Conservation (phyloP, 345 rosid species). For the thale cress (Arabidopsis thaliana) region TAIR10.1 NC_003071.7:8111501-8112000, state of each 20-base stretch:
- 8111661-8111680: constrained; percentile 69
- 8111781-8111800: constrained; percentile 37
- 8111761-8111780: constrained; percentile 33
- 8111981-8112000: constrained; percentile 35
- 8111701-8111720: constrained; percentile 50
- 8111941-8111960: constrained; percentile 27
- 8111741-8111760: constrained; percentile 20
- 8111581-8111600: constrained; percentile 53
- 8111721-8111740: constrained; percentile 34
- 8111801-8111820: constrained; percentile 44
- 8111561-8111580: constrained; percentile 70
- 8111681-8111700: constrained; percentile 64
- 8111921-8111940: constrained; percentile 35
- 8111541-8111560: constrained; percentile 85
- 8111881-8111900: constrained; percentile 29
- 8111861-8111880: constrained; percentile 30
- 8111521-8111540: constrained; percentile 82
- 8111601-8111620: constrained; percentile 59
- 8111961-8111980: constrained; percentile 46
- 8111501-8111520: constrained; percentile 59
- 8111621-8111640: constrained; percentile 86
- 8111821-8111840: constrained; percentile 43
- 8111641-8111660: constrained; percentile 89
- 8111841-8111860: constrained; percentile 40
- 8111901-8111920: constrained; percentile 42